Base-by-base conservation (phyloP, 257 asterid species). In the Ophiorrhiza pumila region DNA sequence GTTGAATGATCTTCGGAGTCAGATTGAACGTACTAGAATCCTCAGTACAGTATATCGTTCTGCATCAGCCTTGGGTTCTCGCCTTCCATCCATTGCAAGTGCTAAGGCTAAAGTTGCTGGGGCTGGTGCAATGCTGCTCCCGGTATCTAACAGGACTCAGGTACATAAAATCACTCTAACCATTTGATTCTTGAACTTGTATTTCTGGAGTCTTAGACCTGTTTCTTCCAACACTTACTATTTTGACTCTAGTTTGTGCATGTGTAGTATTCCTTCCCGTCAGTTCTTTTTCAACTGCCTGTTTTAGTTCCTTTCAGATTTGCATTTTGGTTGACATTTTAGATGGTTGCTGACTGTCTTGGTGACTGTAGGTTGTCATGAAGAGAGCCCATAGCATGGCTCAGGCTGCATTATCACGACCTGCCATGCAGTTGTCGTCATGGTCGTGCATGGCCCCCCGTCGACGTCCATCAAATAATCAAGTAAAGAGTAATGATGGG, bases 371-470 rank as follows among this genome's bases (percentile, higher is more conserved):
- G 99, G 96, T 95, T 4, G 99, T 95, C 52, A 89, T 95, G 99
- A 91, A 77, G 88, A 90, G 95, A 85, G 99, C 99, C 53, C 97
- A 92, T 69, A 91, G 87, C 83, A 94, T 94, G 97, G 99, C 98
- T 52, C 98, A 89, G 81, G 96, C 98, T 12, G 99, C 99, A 45
- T 88, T 91, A 90, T 78, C 94, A 15, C 86, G 96, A 20, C 98
- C 99, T 31, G 65, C 83, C 60, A 76, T 90, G 35, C 84, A 81
- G 8, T 62, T 90, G 37, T 78, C 96, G 35, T 85, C 99, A 39
- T 92, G 99, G 99, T 87, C 99, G 25, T 94, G 99, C 84, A 82
- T 92, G 7, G 99, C 98, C 29, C 99, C 99, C 47, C 96, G 99
- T n/a, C 99, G 86, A 14, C 87, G 92, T 81, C n/a, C 90, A 64